Percentiles rank a stretch among this genome's conserved stretches.
Evolutionary conservation across 2,329 filamentous ascomycete genomes (phyloP).

Genomic region (Aspergillus aculeatinus): DNA sequence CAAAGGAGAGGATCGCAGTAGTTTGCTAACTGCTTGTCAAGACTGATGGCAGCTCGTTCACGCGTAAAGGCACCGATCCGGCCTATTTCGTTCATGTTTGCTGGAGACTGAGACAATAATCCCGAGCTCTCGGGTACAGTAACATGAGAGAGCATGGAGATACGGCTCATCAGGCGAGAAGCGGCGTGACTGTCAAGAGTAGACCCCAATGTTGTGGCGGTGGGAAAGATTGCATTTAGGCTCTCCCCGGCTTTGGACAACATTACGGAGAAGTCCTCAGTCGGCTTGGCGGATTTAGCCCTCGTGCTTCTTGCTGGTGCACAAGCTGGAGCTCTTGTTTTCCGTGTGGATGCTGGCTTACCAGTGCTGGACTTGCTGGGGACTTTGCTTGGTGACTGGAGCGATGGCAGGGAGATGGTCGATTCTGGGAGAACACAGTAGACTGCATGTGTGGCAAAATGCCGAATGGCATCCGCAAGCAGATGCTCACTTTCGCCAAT

Average conservation of each 20-base stretch:
- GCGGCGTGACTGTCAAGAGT: conserved; percentile 41
- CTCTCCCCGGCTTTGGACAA: conserved; percentile 37
- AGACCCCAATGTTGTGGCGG: conserved; percentile 37
- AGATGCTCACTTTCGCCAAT: conserved; percentile 40
- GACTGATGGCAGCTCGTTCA: conserved; percentile 39
- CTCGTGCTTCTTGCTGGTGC: conserved; percentile 28
- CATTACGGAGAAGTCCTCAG: conserved; percentile 38
- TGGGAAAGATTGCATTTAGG: conserved; percentile 34
- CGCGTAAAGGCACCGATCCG: conserved; percentile 43
- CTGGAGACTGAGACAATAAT: conserved; percentile 32
- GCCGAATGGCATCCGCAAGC: conserved; percentile 39
- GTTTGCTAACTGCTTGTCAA: conserved; percentile 47
- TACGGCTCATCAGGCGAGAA: conserved; percentile 40
- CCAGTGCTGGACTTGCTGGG: conserved; percentile 37
- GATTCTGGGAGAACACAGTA: conserved; percentile 91
- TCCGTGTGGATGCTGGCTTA: conserved; percentile 27
- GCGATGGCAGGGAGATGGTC: conserved; percentile 79
- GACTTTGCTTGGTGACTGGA: conserved; percentile 43
- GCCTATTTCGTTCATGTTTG: conserved; percentile 43
- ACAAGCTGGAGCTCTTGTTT: conserved; percentile 27
- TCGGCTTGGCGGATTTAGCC: conserved; percentile 29
- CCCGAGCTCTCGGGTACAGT: conserved; percentile 33
- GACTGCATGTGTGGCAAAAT: conserved; percentile 74
- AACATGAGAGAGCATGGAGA: conserved; percentile 45
- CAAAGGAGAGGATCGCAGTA: conserved; percentile 50